Percentiles rank a stretch among this genome's conserved stretches.
phyloP scores from a whole-genome alignment of 257 asterid species.

The Linderniella brevidens region DNA sequence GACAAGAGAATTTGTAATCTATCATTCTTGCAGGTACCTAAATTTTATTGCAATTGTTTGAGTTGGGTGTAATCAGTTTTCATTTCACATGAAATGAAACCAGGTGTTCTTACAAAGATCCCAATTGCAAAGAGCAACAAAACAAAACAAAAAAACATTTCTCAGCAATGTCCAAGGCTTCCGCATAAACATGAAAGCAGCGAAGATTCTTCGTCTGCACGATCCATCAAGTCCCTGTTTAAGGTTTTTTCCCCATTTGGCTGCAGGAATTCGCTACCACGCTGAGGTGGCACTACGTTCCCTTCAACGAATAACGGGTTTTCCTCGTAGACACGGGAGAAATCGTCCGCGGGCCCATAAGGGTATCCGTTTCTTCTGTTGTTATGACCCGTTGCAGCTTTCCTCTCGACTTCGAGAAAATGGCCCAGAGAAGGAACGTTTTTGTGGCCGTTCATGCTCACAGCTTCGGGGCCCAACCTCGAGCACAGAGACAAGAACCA shows the following conservation, averaged over 20 bases:
- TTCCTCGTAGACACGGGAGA: conserved; percentile 18
- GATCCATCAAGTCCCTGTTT: conserved; percentile 19
- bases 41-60: no score
- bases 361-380: conserved; percentile 15
- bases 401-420: conserved; percentile 57
- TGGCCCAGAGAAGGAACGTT: conserved; percentile 41
- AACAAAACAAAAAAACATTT: conserved; percentile 9
- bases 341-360: conserved; percentile 26
- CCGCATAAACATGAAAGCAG: conserved; percentile 47
- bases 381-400: conserved; percentile 15
- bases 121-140: no score
- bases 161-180: conserved; percentile 30
- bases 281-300: conserved; percentile 40
- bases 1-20: no score
- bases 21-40: no score
- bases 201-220: conserved; percentile 25
- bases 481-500: conserved; percentile 55
- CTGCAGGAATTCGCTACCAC: no score
- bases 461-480: conserved; percentile 48
- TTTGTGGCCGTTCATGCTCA: conserved; percentile 20
- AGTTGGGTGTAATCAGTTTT: no score
- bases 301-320: conserved; percentile 29
- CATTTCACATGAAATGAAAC: no score
- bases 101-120: conserved; percentile 13
- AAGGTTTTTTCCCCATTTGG: conserved; percentile 15